phyloP scores from a whole-genome alignment of 352 stramenopile genomes.

The Phytopythium helicoides region DNA sequence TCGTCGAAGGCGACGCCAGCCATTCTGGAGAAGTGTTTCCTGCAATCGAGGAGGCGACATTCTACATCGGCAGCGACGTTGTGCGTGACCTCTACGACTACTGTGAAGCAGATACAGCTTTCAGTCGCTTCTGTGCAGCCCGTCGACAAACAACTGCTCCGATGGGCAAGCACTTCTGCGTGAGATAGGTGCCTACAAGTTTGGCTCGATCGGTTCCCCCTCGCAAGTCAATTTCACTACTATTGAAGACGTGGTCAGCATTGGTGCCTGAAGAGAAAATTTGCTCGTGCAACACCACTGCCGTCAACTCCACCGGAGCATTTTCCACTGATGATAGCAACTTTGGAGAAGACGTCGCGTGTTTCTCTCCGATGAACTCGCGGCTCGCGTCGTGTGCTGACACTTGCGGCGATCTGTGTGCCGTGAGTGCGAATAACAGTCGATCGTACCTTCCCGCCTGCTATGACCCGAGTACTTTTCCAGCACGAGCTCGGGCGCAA shows the following conservation, averaged over 20 bases:
- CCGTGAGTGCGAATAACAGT: slow-evolving; percentile 29
- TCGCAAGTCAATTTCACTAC: slow-evolving; percentile 72
- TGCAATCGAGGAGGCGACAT: slow-evolving; percentile 64
- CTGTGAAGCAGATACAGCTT: slow-evolving; percentile 50
- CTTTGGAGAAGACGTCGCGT: slow-evolving; percentile 23
- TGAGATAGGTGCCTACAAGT: slow-evolving; percentile 67
- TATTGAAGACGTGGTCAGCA: slow-evolving; percentile 40
- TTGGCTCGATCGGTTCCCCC: slow-evolving; percentile 57
- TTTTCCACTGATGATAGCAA: slow-evolving; percentile 12
- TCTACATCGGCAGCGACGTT: slow-evolving; percentile 63
- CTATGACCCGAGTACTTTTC: slow-evolving; percentile 22
- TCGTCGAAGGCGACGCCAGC: slow-evolving; percentile 48
- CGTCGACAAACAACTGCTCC: slow-evolving; percentile 48
- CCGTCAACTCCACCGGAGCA: not conserved
- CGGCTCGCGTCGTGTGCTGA: slow-evolving; percentile 49
- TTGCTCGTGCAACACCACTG: slow-evolving; percentile 32
- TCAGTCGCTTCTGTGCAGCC: slow-evolving; percentile 47
- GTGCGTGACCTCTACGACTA: slow-evolving; percentile 75
- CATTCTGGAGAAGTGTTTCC: slow-evolving; percentile 56
- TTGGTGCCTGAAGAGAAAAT: slow-evolving; percentile 43
- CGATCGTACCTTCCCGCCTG: slow-evolving; percentile 39
- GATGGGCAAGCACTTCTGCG: slow-evolving; percentile 47
- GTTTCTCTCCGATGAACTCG: slow-evolving; percentile 48
- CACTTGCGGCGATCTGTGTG: slow-evolving; percentile 60
- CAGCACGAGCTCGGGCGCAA: slow-evolving; percentile 7